These are phyloP conservation scores for Crucihimalaya himalaica DNA, from an alignment of 345 rosid species.

Conservation along the genomic window DNA sequence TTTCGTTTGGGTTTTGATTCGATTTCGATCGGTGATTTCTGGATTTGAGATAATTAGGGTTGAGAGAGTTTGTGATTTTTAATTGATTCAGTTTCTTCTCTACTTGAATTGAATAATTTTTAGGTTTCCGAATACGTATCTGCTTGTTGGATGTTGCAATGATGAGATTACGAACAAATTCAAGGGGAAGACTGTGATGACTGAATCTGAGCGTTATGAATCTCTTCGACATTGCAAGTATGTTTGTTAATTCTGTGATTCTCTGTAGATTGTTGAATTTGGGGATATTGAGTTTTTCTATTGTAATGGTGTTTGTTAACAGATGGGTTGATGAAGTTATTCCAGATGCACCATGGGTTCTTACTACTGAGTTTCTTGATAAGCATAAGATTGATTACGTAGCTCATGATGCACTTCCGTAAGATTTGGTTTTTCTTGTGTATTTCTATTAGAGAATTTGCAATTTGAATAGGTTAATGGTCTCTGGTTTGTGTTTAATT, in stretches of 20 bases:
- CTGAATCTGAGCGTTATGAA: conserved; percentile 62
- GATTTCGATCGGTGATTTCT: not conserved
- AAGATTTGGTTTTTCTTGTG: conserved; percentile 12
- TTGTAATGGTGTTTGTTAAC: conserved; percentile 6
- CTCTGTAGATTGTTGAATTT: not conserved
- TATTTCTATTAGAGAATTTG: not conserved
- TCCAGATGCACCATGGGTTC: conserved; percentile 80
- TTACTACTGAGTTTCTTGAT: conserved; percentile 61
- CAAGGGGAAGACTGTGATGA: conserved; percentile 81
- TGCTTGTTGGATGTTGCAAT: conserved; percentile 71
- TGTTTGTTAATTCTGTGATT: not conserved
- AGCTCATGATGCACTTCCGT: conserved; percentile 75
- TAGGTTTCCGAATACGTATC: conserved; percentile 67
- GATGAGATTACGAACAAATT: conserved; percentile 59
- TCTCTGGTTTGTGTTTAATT: not conserved
- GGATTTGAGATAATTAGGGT: not conserved
- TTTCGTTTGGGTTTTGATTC: not conserved
- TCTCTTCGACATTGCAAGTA: conserved; percentile 75
- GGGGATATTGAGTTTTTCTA: not conserved
- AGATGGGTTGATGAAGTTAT: conserved; percentile 85
- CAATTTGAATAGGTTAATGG: not conserved
- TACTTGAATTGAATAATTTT: not conserved
- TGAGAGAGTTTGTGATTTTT: not conserved
- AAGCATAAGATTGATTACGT: conserved; percentile 65
- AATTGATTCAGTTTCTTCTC: not conserved